Evolutionary conservation across 768 basidiomycete genomes (phyloP).

Genomic region (Pleurotus salmoneostramineus): DNA sequence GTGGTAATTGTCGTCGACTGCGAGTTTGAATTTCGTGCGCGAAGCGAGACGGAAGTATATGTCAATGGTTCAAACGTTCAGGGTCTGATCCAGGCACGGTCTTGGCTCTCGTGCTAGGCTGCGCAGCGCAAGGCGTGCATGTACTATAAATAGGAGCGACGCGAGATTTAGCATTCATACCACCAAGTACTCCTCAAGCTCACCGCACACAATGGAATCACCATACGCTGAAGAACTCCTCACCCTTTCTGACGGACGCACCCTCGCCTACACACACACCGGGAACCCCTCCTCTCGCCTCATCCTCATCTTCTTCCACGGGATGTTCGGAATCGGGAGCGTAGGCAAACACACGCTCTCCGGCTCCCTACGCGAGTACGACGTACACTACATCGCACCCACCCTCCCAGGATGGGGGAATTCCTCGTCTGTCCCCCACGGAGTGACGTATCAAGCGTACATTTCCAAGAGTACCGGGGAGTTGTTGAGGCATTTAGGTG

Average conservation of each 20-base stretch:
- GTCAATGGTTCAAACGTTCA: no score
- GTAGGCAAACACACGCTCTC: conserved; percentile 14
- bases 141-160: no score
- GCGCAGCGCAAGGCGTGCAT: no score
- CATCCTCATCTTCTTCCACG: conserved; percentile 39
- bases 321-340: conserved; percentile 32
- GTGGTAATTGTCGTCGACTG: no score
- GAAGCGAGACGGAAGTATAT: no score
- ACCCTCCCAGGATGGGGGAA: conserved; percentile 48
- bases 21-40: no score
- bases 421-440: conserved; percentile 29
- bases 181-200: neutral
- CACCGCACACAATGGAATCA: neutral
- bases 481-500: conserved; percentile 37
- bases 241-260: conserved; percentile 26
- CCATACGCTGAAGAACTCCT: conserved; percentile 14
- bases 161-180: no score
- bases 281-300: conserved; percentile 30
- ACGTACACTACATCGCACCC: conserved; percentile 30
- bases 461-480: conserved; percentile 32
- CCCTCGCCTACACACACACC: conserved; percentile 33
- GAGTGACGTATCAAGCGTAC: conserved; percentile 26
- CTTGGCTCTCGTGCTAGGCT: no score
- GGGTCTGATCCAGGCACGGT: no score
- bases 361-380: conserved; percentile 19